Base-by-base conservation (phyloP, 2,329 filamentous ascomycete species). In the Plenodomus tracheiphilus region DNA sequence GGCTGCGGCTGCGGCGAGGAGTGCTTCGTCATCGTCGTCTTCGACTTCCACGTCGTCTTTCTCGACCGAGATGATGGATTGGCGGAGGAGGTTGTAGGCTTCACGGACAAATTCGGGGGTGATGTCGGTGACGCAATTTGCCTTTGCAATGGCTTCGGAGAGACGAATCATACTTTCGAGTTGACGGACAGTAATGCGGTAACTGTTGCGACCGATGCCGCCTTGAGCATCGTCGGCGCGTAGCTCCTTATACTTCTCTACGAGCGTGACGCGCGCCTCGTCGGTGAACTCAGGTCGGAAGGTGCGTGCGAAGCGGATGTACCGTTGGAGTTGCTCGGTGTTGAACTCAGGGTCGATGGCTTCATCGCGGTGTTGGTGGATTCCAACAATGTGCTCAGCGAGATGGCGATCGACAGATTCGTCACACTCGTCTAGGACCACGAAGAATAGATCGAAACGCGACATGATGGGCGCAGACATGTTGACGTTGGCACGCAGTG, bases 391-490 rank as follows among this genome's bases (percentile, higher is more conserved):
- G 73, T 99, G 94, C 66, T 93, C 84, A 2, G 94, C 94, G 3
- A 99, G 81, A 68, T 95, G 91, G 47, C 91, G 87, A 70, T 99
- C 94, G 28, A 96, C 85, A 34, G 83, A 77, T 75, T 97, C 93
- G 68, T 97, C 96, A 71, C 93, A 97, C 66, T 99, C 94, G 70
- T 99, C 94, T 0, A 97, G 83, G 20, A 99, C 88, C 44, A 99
- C 91, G 69, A 99, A 99, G 81, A 99, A 99, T 9, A 99, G 81
- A 78, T 99, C 94, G 74, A 99, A 99, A 79, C 94, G 89, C 44
- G 91, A 96, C 94, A 99, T 99, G 78, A 99, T 99, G 49, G 94
- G 94, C 1, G 94, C 94, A 20, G 88, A 93, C 89, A 99, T 97
- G 77, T 97, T 97, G 75, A 99, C 93, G 73, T 99, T 99, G 55